Evolutionary conservation across 106 monocot species (phyloP).

Genomic region (Hemerocallis citrina): DNA sequence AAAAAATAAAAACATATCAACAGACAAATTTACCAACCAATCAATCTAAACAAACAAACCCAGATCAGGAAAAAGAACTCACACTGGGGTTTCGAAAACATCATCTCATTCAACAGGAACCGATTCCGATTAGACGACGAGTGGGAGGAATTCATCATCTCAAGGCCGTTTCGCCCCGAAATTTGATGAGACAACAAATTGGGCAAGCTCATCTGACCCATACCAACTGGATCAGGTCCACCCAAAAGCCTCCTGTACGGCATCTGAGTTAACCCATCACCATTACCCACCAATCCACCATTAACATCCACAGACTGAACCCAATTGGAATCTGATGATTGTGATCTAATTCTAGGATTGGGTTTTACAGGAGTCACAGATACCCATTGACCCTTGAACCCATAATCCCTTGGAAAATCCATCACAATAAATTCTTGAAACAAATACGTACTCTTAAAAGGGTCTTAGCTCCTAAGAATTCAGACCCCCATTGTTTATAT

Average conservation of each 20-base stretch:
- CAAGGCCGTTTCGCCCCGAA: neutral
- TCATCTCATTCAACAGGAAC: neutral
- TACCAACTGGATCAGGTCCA: too few relatives aligned
- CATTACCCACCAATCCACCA: neutral
- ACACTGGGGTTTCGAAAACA: conserved; percentile 2
- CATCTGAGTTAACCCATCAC: too few relatives aligned
- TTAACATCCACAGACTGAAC: too few relatives aligned
- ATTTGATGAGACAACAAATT: neutral
- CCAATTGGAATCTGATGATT: too few relatives aligned
- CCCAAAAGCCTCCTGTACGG: too few relatives aligned
- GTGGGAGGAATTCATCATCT: neutral
- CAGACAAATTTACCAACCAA: neutral
- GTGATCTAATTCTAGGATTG: too few relatives aligned
- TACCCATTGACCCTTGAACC: neutral
- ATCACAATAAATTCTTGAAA: too few relatives aligned
- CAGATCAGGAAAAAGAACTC: neutral
- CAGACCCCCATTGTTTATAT: too few relatives aligned
- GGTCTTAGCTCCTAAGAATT: too few relatives aligned
- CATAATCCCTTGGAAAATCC: neutral
- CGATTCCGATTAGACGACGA: neutral
- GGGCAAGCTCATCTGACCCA: too few relatives aligned
- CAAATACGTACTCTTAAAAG: too few relatives aligned
- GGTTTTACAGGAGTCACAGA: too few relatives aligned
- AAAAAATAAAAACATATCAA: neutral
- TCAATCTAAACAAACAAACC: neutral